Evolutionary conservation across 805 yeast genomes (phyloP), one percentile per base, ranked within the genome.

Genomic region (Kuraishia molischiana): DNA sequence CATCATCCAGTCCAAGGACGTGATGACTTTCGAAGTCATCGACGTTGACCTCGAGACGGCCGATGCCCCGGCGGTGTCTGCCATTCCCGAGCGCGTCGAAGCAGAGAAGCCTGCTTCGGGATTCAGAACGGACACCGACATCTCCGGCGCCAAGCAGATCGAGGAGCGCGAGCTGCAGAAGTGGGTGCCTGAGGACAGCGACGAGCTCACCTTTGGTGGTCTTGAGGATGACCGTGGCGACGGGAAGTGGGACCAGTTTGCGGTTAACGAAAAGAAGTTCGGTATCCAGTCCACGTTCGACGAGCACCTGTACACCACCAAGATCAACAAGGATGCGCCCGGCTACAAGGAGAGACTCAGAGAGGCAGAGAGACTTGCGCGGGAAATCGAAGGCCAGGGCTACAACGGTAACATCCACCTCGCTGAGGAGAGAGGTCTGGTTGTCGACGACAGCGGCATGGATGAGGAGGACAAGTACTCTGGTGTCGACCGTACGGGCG

Each of bases 391-490:
- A 57, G 60, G 70, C 29, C 81, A 75, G 48, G 66, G 71, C 5
- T 54, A 66, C 37, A 69, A 79, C 19, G 81, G 80, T 20, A 87
- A 85, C 52, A 62, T 74, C 21, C 97, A 92, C 55, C 45, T 89
- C 19, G 90, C 95, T 44, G 98, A 90, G 56, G 98, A 90, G 58
- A 77, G 98, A 56, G 95, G 95, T 19, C 44, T 77, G 13, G 51
- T 56, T 14, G 72, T 82, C 29, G 95, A 85, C 54, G 95, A 85
- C 52, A 74, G 83, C 42, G 95, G 95, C 14, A 47, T 85, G 47
- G 97, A 92, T 58, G 98, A 92, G 62, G 98, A 92, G 58, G 96
- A 89, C 58, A 84, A 84, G 59, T 92, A 89, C 54, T 86, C 96
- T 4, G 97, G 97, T 36, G 98, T 87, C 33, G 78, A 72, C 41